Evolutionary conservation across 345 rosid genomes (phyloP).

Genomic region (Moringa oleifera): DNA sequence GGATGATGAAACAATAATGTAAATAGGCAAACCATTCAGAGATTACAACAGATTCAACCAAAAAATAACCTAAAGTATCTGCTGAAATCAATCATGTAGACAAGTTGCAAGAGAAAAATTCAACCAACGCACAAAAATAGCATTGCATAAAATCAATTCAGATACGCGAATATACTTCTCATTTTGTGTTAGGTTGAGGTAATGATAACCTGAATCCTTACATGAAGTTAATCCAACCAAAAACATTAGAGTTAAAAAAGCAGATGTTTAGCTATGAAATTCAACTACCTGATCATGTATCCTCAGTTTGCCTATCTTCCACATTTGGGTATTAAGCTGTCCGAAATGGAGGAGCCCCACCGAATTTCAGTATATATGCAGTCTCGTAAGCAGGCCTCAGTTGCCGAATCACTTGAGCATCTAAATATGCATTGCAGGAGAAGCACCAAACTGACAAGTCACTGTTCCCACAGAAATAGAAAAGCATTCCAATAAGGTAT

Average conservation of each 20-base stretch:
- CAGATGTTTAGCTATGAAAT: not conserved
- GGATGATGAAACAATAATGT: no score
- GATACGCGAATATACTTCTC: no score
- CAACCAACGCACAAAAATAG: not conserved
- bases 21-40: no score
- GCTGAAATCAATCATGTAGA: no score
- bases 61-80: no score
- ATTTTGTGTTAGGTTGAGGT: no score
- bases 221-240: not conserved
- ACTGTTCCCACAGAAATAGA: constrained; percentile 29
- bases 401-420: constrained; percentile 58
- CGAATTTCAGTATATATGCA: constrained; percentile 77
- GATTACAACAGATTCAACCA: no score
- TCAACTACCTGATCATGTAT: constrained; percentile 11
- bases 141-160: no score
- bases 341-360: constrained; percentile 64
- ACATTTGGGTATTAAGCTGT: constrained; percentile 12
- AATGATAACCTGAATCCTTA: not conserved
- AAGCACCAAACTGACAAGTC: constrained; percentile 93
- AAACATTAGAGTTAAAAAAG: not conserved
- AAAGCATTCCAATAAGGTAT: not conserved
- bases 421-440: constrained; percentile 70
- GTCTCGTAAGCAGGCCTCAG: constrained; percentile 59
- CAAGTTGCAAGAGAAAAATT: not conserved
- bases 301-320: constrained; percentile 11